These are phyloP conservation scores for Gymnopus androsaceus DNA, from an alignment of 1,284 basidiomycete species.

Conservation along the genomic window DNA sequence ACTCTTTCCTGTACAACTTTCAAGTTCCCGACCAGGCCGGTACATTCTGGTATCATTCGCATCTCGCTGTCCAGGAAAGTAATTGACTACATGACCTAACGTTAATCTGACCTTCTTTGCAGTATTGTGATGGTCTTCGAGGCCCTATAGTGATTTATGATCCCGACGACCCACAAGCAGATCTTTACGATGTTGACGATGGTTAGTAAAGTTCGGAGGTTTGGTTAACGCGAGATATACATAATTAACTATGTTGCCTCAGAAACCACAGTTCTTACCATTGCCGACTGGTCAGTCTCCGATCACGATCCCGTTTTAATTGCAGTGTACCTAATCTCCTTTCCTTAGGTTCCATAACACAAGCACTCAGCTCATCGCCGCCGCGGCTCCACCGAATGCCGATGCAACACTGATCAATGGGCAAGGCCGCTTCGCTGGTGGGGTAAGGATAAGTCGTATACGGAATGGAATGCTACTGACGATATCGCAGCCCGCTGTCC, in stretches of 20 bases:
- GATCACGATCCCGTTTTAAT: slow-evolving; percentile 12
- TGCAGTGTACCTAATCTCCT: slow-evolving; percentile 3
- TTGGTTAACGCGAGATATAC: neutral
- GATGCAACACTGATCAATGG: slow-evolving; percentile 49
- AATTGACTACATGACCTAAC: neutral
- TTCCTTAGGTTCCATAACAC: neutral
- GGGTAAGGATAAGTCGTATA: neutral
- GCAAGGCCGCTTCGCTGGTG: slow-evolving; percentile 28
- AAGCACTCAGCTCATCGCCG: neutral
- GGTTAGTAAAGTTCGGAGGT: slow-evolving; percentile 30
- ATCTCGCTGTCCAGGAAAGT: slow-evolving; percentile 31
- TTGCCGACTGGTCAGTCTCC: slow-evolving; percentile 36
- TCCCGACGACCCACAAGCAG: slow-evolving; percentile 40
- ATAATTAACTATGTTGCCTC: neutral
- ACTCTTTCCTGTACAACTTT: slow-evolving; percentile 37
- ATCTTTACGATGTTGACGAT: slow-evolving; percentile 48
- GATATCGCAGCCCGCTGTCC: slow-evolving; percentile 19
- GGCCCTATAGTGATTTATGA: slow-evolving; percentile 51
- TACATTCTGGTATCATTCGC: slow-evolving; percentile 50
- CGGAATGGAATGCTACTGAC: neutral
- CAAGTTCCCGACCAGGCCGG: slow-evolving; percentile 36
- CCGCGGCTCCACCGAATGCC: slow-evolving; percentile 24
- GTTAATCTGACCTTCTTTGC: slow-evolving; percentile 10
- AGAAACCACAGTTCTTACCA: slow-evolving; percentile 31
- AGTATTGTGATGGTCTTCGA: slow-evolving; percentile 48